phyloP scores from a whole-genome alignment of 2,329 filamentous ascomycete genomes.

The Blastomyces parvus region DNA sequence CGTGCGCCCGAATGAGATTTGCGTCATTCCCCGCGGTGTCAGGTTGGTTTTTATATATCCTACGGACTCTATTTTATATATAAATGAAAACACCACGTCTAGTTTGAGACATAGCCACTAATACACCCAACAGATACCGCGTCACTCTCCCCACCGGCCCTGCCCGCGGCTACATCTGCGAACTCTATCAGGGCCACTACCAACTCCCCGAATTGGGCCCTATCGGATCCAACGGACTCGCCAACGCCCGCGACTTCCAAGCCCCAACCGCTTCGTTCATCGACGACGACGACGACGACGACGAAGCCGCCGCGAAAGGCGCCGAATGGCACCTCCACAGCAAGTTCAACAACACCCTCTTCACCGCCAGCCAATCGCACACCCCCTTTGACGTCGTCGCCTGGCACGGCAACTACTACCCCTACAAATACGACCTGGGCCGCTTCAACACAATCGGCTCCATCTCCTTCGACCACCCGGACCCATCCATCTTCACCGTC shows the following conservation, averaged over 20 bases:
- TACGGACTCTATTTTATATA: background rate
- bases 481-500: slow-evolving; percentile 67
- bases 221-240: slow-evolving; percentile 64
- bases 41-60: slow-evolving; percentile 31
- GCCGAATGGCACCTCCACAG: slow-evolving; percentile 15
- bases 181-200: slow-evolving; percentile 65
- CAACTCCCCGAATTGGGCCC: slow-evolving; percentile 62
- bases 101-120: background rate
- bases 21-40: slow-evolving; percentile 63
- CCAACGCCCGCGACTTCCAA: slow-evolving; percentile 67
- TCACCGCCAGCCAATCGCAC: slow-evolving; percentile 56
- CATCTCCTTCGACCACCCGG: slow-evolving; percentile 66
- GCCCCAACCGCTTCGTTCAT: slow-evolving; percentile 60
- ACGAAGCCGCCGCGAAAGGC: slow-evolving; percentile 29
- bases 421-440: slow-evolving; percentile 72
- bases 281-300: slow-evolving; percentile 47
- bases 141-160: slow-evolving; percentile 55
- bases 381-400: slow-evolving; percentile 70
- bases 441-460: slow-evolving; percentile 66
- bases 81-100: background rate
- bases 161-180: slow-evolving; percentile 63
- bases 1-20: slow-evolving; percentile 69
- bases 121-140: slow-evolving; percentile 43
- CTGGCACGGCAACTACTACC: slow-evolving; percentile 73
- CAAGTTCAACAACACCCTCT: slow-evolving; percentile 61